A percentile compares a stretch with the other conserved stretches of the same genome.
Conservation (phyloP, 2,329 filamentous ascomycete genomes). For the Fusarium foetens region DNA sequence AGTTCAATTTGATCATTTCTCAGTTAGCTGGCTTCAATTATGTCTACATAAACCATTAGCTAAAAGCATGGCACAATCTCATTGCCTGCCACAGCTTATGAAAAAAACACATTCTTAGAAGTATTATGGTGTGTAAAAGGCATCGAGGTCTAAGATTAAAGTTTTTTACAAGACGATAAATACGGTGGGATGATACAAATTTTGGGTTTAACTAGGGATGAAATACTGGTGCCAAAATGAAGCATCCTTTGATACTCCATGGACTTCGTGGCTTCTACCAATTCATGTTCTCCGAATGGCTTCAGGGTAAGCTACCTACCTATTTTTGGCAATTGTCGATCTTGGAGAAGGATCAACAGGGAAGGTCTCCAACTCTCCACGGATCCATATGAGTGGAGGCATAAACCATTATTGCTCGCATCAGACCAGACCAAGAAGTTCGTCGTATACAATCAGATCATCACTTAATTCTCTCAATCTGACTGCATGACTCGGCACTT, state of each 20-base stretch:
- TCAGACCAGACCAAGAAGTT: not conserved
- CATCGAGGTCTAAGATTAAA: not conserved
- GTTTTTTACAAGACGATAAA: no score
- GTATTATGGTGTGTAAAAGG: fast-evolving
- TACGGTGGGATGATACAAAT: not conserved
- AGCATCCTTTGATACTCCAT: not conserved
- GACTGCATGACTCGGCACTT: constrained; percentile 16
- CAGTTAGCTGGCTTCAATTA: not conserved
- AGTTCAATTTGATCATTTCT: not conserved
- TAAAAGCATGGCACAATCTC: not conserved
- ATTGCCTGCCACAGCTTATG: not conserved
- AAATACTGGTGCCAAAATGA: not conserved
- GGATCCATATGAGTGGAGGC: constrained; percentile 22
- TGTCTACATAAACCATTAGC: no score
- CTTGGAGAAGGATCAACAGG: constrained; percentile 18
- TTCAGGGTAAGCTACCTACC: constrained; percentile 11
- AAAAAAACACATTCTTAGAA: not conserved
- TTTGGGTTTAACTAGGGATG: not conserved
- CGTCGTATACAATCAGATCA: constrained; percentile 10
- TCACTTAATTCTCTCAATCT: not conserved
- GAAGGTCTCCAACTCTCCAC: constrained; percentile 19
- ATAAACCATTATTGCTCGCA: constrained; percentile 6
- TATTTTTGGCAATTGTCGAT: not conserved
- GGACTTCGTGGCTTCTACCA: not conserved
- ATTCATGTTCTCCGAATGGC: no score